Conservation (phyloP, 495 filamentous ascomycete genomes). For the Penicillium parvum region DNA sequence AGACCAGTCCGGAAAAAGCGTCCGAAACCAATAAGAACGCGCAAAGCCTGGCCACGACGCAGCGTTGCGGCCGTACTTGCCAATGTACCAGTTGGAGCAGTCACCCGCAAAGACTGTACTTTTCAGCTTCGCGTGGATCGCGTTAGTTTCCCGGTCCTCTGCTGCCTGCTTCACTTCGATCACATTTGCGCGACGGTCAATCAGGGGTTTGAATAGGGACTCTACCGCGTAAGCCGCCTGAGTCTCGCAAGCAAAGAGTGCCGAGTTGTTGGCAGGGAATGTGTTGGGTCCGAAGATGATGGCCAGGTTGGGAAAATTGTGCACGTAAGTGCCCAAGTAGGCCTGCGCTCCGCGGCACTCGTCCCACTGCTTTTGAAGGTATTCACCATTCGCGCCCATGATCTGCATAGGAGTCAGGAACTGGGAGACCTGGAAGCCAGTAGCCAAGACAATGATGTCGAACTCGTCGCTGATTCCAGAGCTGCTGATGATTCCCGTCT, state of each 20-base stretch:
- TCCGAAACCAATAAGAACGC: background rate
- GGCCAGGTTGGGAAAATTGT: slow-evolving; percentile 59
- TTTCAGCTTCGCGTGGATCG: background rate
- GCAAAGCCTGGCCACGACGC: background rate
- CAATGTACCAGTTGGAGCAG: background rate
- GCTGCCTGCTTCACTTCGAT: background rate
- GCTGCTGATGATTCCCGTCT: slow-evolving; percentile 23
- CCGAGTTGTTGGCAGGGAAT: background rate
- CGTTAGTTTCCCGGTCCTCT: background rate
- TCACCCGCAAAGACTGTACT: background rate
- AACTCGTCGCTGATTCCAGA: slow-evolving; percentile 41
- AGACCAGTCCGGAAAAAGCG: no score
- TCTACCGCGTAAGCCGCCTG: background rate
- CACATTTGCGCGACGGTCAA: background rate
- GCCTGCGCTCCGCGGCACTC: slow-evolving; percentile 49
- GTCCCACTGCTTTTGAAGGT: slow-evolving; percentile 45
- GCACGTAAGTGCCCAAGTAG: slow-evolving; percentile 54
- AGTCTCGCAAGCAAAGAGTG: background rate
- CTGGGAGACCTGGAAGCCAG: slow-evolving; percentile 41
- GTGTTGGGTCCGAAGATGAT: slow-evolving; percentile 58
- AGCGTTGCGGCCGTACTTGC: background rate
- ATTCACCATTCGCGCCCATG: slow-evolving; percentile 39
- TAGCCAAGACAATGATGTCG: slow-evolving; percentile 49
- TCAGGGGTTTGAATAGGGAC: background rate
- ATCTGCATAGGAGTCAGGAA: slow-evolving; percentile 38